Base-by-base conservation (phyloP, 2,329 filamentous ascomycete genomes). In the Rhinocladiella mackenziei region DNA sequence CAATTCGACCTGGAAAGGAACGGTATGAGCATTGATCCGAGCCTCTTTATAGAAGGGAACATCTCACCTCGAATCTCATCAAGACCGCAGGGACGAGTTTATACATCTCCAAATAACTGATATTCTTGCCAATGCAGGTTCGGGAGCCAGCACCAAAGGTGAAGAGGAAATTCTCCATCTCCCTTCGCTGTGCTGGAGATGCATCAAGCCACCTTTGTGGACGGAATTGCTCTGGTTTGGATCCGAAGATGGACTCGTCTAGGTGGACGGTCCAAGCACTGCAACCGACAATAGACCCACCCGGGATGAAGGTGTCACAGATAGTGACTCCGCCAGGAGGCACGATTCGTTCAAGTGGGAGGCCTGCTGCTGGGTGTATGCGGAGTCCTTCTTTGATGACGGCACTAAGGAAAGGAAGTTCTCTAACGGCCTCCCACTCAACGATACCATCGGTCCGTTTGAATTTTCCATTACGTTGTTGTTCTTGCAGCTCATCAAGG, bases 311-410 rank as follows among this genome's bases (percentile, higher is more conserved):
- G 31, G 84, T 63, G 62, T 87, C 84, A 0, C 84, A 84, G 8
- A 80, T 65, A 60, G 76, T 89, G 0, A 60, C 63, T 48, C 88
- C 81, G 10, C 22, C 37, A 0, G 71, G 63, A 0, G 85, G 85
- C 0, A 86, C 81, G 29, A 89, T 70, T 45, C 86, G 76, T 62
- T 89, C 85, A 34, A 89, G 70, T 0, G 81, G 78, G 2, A 89
- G 67, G 0, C 84, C 85, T 0, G 82, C 74, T 0, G 84, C 83
- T 0, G 86, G 86, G 60, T 89, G 83, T 53, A 19, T 14, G 4
- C 40, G 22, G 5, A 43, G 19, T 4, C 32, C 18, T 30, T 61
- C 59, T 19, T 55, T 53, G 17, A 61, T 58, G n/a, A 57, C 53
- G 2, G 59, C 58, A 28, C 59, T 55, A 3, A 61, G 51, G 31